phyloP scores from a whole-genome alignment of 768 basidiomycete species.

The Tephrocybe rancida region DNA sequence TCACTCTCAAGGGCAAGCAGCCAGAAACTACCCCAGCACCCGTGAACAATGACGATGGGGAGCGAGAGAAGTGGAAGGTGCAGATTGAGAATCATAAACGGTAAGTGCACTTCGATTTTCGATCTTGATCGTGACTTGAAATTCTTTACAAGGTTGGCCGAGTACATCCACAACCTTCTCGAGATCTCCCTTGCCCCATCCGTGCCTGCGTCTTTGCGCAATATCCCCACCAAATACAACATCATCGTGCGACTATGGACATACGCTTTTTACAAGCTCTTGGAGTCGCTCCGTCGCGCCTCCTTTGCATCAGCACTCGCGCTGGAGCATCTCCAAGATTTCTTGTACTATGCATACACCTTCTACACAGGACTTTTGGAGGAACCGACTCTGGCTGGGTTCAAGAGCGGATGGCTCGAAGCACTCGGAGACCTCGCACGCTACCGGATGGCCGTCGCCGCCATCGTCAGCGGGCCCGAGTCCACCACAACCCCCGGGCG shows the following conservation, averaged over 20 bases:
- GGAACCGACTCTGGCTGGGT: slow-evolving; percentile 67
- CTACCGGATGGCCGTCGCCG: slow-evolving; percentile 96
- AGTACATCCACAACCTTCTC: slow-evolving; percentile 88
- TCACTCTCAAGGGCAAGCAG: slow-evolving; percentile 46
- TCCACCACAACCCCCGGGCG: slow-evolving; percentile 29
- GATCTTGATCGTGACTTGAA: slow-evolving; percentile 7
- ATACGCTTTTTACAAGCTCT: slow-evolving; percentile 84
- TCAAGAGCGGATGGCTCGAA: slow-evolving; percentile 90
- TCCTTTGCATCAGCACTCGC: slow-evolving; percentile 71
- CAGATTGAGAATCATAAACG: slow-evolving; percentile 81
- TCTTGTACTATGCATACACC: slow-evolving; percentile 93
- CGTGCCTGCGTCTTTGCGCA: slow-evolving; percentile 86
- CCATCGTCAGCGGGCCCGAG: slow-evolving; percentile 63
- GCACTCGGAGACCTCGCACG: slow-evolving; percentile 95
- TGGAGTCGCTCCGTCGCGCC: slow-evolving; percentile 87
- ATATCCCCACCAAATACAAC: slow-evolving; percentile 93
- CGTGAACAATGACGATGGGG: slow-evolving; percentile 51
- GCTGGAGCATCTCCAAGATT: slow-evolving; percentile 91
- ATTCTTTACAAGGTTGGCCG: slow-evolving; percentile 66
- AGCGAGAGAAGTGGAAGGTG: slow-evolving; percentile 77
- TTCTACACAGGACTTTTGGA: slow-evolving; percentile 92
- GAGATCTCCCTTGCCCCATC: slow-evolving; percentile 83
- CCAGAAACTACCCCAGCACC: slow-evolving; percentile 18
- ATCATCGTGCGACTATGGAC: slow-evolving; percentile 95
- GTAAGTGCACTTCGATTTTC: slow-evolving; percentile 44